A percentile compares a stretch with the other conserved stretches of the same genome.
These are phyloP conservation scores for Wickerhamomyces sp. DNA, from an alignment of 1,139 yeast genomes.

Conservation along the genomic window DNA sequence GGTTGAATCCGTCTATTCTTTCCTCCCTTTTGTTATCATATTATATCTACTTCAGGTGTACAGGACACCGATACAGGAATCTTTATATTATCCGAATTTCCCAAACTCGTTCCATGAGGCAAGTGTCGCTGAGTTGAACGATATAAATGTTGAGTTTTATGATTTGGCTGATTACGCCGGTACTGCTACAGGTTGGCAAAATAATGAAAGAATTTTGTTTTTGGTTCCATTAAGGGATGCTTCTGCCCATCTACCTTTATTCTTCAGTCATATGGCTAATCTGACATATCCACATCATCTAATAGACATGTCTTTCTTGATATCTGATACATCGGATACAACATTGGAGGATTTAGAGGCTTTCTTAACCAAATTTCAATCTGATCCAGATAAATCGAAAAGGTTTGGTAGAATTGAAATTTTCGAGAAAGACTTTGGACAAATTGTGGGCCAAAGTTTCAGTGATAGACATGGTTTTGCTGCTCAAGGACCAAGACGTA, in stretches of 20 bases:
- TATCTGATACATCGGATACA: slow-evolving; percentile 45
- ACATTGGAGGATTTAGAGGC: slow-evolving; percentile 39
- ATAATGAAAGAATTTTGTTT: slow-evolving; percentile 44
- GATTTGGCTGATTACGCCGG: slow-evolving; percentile 41
- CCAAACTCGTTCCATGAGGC: slow-evolving; percentile 11
- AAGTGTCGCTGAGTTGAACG: slow-evolving; percentile 4
- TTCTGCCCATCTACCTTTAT: slow-evolving; percentile 49
- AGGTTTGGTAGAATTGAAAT: slow-evolving; percentile 47
- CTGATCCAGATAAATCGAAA: slow-evolving; percentile 26
- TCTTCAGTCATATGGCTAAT: slow-evolving; percentile 47
- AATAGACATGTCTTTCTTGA: slow-evolving; percentile 50
- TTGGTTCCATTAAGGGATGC: slow-evolving; percentile 57
- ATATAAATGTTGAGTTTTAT: slow-evolving; percentile 33
- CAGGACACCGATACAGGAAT: slow-evolving; percentile 5
- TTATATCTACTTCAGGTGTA: slow-evolving; percentile 12
- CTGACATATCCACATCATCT: slow-evolving; percentile 53
- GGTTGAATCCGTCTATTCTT: slow-evolving; percentile 8
- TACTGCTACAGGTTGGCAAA: slow-evolving; percentile 41
- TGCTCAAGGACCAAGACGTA: slow-evolving; percentile 58
- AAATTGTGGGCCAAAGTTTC: slow-evolving; percentile 48
- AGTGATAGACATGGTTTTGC: slow-evolving; percentile 55
- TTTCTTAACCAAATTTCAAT: slow-evolving; percentile 37
- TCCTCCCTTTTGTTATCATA: slow-evolving; percentile 17
- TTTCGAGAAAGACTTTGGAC: slow-evolving; percentile 55
- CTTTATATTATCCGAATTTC: slow-evolving; percentile 18